Percentiles rank a stretch among this genome's conserved stretches.
Conservation (phyloP, 257 asterid species). For the Fraxinus pennsylvanica region DNA sequence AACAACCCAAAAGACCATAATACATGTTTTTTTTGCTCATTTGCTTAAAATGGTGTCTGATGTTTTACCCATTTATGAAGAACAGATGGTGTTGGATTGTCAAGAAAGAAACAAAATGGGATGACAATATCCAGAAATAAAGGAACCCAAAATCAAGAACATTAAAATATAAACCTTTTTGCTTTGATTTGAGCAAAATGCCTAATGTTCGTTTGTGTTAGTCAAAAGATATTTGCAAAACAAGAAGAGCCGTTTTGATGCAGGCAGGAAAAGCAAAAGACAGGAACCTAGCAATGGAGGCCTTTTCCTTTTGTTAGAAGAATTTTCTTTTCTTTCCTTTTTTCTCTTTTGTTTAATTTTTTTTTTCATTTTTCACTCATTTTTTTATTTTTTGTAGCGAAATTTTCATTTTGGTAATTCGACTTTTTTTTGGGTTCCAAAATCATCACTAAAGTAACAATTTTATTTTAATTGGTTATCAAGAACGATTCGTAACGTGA, state of each 20-base stretch:
- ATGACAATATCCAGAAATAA: not conserved
- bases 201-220: slow-evolving; percentile 21
- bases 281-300: slow-evolving; percentile 28
- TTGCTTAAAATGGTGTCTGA: not conserved
- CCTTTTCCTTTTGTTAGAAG: slow-evolving; percentile 27
- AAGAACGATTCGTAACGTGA: not conserved
- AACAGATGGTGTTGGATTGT: not conserved
- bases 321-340: slow-evolving; percentile 18
- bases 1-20: slow-evolving; percentile 5
- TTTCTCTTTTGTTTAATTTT: slow-evolving; percentile 20
- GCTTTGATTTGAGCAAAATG: slow-evolving; percentile 16
- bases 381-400: not conserved
- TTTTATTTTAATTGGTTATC: not conserved
- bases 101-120: slow-evolving; percentile 3
- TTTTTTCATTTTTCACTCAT: not conserved
- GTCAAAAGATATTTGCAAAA: slow-evolving; percentile 21
- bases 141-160: slow-evolving; percentile 30
- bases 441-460: not conserved
- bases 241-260: slow-evolving; percentile 40
- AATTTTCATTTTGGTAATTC: not conserved
- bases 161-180: slow-evolving; percentile 14
- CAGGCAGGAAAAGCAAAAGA: slow-evolving; percentile 38
- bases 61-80: not conserved
- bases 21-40: slow-evolving; percentile 21
- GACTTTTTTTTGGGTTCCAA: not conserved